Conservation (phyloP, 73 alveolate species). For the Breviolum minutum region DNA sequence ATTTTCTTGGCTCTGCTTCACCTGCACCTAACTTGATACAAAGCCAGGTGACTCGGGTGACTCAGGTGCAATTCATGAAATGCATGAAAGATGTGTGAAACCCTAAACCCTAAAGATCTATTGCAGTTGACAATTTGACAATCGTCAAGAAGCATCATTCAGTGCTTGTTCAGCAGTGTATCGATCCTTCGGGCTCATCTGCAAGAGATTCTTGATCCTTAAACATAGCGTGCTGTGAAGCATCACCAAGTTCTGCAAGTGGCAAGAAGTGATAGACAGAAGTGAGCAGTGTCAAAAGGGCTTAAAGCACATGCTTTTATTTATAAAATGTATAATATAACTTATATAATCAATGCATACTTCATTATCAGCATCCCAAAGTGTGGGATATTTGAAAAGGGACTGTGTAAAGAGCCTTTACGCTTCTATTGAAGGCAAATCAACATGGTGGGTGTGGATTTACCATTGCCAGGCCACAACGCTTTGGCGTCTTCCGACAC, state of each 20-base stretch:
- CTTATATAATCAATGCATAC: too few species aligned
- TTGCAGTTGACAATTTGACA: not conserved
- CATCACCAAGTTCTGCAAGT: not conserved
- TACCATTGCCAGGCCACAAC: conserved; percentile 47
- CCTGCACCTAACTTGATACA: too few species aligned
- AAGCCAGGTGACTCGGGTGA: not conserved
- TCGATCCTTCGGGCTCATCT: conserved; percentile 96
- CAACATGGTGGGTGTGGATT: too few species aligned
- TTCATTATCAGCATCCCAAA: not conserved
- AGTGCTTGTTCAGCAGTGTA: conserved; percentile 96
- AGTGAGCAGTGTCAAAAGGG: not conserved
- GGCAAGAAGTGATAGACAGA: too few species aligned
- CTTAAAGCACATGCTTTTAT: not conserved
- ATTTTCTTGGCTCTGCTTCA: too few species aligned
- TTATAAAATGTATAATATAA: too few species aligned
- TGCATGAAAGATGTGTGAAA: not conserved
- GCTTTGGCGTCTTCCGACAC: conserved; percentile 91
- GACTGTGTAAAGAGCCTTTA: too few species aligned
- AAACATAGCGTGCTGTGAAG: not conserved
- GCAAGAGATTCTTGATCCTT: conserved; percentile 92
- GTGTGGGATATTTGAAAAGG: too few species aligned
- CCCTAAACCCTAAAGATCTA: not conserved
- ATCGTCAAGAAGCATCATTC: conserved; percentile 73
- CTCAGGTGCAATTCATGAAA: not conserved
- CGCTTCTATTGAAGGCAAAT: too few species aligned